A percentile compares a stretch with the other conserved stretches of the same genome.
Evolutionary conservation across 352 stramenopile species (phyloP).

Genomic region (Saprolegnia diclina): DNA sequence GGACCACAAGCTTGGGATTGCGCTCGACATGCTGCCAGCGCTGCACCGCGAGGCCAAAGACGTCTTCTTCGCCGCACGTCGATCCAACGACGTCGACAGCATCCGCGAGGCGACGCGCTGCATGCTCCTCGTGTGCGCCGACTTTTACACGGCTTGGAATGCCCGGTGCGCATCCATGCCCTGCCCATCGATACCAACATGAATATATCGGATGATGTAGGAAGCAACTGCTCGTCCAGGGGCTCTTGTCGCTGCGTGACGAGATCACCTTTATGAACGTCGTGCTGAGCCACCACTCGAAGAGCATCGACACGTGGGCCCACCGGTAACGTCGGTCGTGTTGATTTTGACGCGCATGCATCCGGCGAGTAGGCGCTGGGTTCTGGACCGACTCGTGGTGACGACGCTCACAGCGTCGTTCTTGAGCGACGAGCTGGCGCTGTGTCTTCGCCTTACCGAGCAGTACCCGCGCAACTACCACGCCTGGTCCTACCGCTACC

Average conservation of each 20-base stretch:
- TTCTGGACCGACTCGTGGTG: constrained; percentile 9
- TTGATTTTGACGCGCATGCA: background rate
- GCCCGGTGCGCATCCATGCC: constrained; percentile 36
- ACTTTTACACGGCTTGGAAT: constrained; percentile 86
- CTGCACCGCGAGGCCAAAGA: constrained; percentile 49
- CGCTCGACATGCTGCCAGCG: constrained; percentile 42
- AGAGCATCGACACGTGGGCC: constrained; percentile 84
- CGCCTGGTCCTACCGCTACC: constrained; percentile 80
- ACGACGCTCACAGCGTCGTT: constrained; percentile 30
- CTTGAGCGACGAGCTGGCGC: constrained; percentile 43
- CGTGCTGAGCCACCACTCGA: constrained; percentile 69
- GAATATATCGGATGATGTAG: constrained; percentile 28
- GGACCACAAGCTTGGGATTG: constrained; percentile 73
- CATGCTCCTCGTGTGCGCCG: constrained; percentile 66
- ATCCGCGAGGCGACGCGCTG: constrained; percentile 51
- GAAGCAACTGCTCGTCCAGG: constrained; percentile 48
- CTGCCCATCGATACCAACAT: no score
- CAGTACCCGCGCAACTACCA: constrained; percentile 74
- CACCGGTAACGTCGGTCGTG: constrained; percentile 42
- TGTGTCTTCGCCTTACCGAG: constrained; percentile 52
- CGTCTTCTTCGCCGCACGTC: constrained; percentile 1
- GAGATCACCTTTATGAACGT: constrained; percentile 67
- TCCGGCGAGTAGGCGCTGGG: constrained; percentile 12
- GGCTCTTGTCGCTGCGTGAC: constrained; percentile 34
- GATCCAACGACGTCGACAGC: constrained; percentile 14